Evolutionary conservation across 768 basidiomycete genomes (phyloP).

Genomic region (Lyophyllum decastes): DNA sequence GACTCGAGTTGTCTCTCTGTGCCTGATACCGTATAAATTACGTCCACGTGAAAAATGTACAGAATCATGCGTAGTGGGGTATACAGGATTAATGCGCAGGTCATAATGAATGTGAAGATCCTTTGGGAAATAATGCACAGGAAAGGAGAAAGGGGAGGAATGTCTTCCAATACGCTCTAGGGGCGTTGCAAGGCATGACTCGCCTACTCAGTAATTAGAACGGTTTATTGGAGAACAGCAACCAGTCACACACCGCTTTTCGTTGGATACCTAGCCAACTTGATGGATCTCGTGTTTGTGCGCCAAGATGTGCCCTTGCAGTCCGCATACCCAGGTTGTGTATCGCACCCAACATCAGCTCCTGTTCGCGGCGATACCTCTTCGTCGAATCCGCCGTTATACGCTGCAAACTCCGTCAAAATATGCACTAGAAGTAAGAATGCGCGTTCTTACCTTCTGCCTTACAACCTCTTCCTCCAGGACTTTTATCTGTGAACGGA

Average conservation of each 20-base stretch:
- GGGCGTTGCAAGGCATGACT: slow-evolving; percentile 19
- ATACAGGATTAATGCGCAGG: background rate
- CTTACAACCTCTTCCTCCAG: slow-evolving; percentile 64
- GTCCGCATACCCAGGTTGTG: slow-evolving; percentile 70
- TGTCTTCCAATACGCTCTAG: background rate
- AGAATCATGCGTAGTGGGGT: slow-evolving; percentile 1
- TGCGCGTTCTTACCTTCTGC: slow-evolving; percentile 45
- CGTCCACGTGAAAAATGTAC: slow-evolving; percentile 3
- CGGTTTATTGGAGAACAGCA: background rate
- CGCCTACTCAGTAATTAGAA: slow-evolving; percentile 10
- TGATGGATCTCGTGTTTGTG: slow-evolving; percentile 49
- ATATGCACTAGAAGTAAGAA: background rate
- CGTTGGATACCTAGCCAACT: slow-evolving; percentile 77
- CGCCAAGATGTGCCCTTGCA: slow-evolving; percentile 59
- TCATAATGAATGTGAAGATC: background rate
- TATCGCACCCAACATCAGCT: slow-evolving; percentile 76
- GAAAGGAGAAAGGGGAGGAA: background rate
- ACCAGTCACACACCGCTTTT: slow-evolving; percentile 37
- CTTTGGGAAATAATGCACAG: background rate
- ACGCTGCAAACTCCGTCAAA: slow-evolving; percentile 33
- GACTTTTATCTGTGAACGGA: slow-evolving; percentile 64
- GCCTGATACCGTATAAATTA: background rate
- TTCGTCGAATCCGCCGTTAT: slow-evolving; percentile 53
- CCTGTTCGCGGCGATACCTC: slow-evolving; percentile 75
- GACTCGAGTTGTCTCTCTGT: background rate